phyloP scores from a whole-genome alignment of 306 rosid species.

The Vigna unguiculata region DNA sequence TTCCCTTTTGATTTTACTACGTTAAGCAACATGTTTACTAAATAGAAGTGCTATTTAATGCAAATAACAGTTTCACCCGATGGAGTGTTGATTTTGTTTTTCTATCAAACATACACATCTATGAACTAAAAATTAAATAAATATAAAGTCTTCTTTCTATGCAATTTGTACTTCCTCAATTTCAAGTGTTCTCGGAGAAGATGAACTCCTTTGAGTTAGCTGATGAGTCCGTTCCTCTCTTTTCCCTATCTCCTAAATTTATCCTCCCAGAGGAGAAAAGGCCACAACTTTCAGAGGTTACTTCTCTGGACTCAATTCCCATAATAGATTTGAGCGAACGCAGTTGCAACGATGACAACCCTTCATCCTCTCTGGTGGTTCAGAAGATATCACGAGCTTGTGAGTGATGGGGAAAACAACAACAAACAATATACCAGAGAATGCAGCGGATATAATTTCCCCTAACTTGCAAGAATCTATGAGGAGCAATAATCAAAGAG shows the following conservation, averaged over 20 bases:
- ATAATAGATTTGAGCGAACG: constrained; percentile 52
- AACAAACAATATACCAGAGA: no score
- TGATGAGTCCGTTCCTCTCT: constrained; percentile 34
- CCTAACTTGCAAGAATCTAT: no score
- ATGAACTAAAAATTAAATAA: no score
- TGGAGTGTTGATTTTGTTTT: no score
- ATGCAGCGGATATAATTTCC: no score
- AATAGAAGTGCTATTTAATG: no score
- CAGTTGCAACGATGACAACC: not conserved
- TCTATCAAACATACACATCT: no score
- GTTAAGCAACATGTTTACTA: no score
- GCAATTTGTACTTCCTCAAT: not conserved
- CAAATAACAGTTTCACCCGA: no score
- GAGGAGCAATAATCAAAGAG: no score
- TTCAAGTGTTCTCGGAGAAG: constrained; percentile 7
- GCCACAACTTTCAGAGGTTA: constrained; percentile 55
- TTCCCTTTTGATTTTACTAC: no score
- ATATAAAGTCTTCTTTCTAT: not conserved
- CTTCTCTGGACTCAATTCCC: constrained; percentile 50
- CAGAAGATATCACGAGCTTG: constrained; percentile 55
- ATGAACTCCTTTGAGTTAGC: constrained; percentile 49
- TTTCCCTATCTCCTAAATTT: constrained; percentile 44
- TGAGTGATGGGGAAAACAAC: no score
- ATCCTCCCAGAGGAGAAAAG: constrained; percentile 54
- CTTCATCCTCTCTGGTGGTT: constrained; percentile 40